These are phyloP conservation scores for Rubia yunnanensis DNA, from an alignment of 257 asterid species.

Conservation along the genomic window DNA sequence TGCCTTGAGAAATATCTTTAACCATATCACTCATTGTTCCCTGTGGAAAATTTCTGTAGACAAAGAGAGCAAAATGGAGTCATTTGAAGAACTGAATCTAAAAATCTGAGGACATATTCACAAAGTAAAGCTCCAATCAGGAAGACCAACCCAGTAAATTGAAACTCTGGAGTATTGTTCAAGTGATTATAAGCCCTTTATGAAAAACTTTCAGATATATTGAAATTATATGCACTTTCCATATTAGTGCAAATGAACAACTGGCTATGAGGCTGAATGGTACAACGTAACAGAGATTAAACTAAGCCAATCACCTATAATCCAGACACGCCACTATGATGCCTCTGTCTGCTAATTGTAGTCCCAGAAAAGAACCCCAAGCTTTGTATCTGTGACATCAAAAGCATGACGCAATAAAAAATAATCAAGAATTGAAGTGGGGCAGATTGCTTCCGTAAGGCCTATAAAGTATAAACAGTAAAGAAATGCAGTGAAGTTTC, in stretches of 20 bases:
- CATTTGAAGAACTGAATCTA: background rate
- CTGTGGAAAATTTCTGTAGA: slow-evolving; percentile 93
- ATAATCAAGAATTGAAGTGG: slow-evolving; percentile 3
- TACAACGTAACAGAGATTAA: background rate
- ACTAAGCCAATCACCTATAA: slow-evolving; percentile 55
- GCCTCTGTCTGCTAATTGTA: slow-evolving; percentile 81
- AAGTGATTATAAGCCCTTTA: background rate
- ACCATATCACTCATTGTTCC: slow-evolving; percentile 97
- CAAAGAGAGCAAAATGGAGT: slow-evolving; percentile 1
- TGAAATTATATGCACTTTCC: background rate
- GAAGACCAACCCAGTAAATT: background rate
- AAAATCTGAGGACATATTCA: background rate
- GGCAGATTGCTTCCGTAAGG: background rate
- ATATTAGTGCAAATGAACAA: background rate
- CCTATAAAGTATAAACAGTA: background rate
- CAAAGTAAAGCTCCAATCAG: background rate
- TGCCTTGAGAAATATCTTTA: slow-evolving; percentile 72
- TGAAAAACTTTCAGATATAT: background rate
- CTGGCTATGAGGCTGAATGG: no score
- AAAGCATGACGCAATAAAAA: background rate
- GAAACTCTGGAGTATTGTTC: background rate
- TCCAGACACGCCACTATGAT: slow-evolving; percentile 94
- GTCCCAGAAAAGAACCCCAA: slow-evolving; percentile 95
- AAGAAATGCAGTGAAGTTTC: background rate
- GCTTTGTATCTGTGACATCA: slow-evolving; percentile 70